Percentiles rank a stretch among this genome's conserved stretches.
phyloP scores from a whole-genome alignment of 176 grass and related monocot genomes.

The Aegilops sharonensis region DNA sequence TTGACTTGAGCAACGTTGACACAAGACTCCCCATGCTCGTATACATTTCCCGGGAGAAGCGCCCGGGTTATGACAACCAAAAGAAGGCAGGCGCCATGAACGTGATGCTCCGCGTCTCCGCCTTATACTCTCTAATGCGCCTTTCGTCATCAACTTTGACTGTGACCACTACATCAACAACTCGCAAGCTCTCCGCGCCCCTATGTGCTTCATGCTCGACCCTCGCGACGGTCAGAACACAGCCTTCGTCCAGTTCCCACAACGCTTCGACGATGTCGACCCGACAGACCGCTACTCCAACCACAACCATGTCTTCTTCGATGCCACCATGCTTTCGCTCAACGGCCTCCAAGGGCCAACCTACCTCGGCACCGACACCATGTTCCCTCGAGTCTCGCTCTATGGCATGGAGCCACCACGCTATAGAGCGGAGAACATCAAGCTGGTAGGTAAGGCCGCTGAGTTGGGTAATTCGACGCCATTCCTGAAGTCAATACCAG shows the following conservation, averaged over 20 bases:
- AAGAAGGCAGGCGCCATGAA: conserved; percentile 60
- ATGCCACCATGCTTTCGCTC: conserved; percentile 90
- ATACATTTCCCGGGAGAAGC: conserved; percentile 40
- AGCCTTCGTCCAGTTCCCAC: conserved; percentile 82
- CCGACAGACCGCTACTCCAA: conserved; percentile 84
- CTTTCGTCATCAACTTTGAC: conserved; percentile 53
- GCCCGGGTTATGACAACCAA: conserved; percentile 26
- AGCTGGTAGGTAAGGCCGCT: neutral
- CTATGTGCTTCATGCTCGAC: conserved; percentile 49
- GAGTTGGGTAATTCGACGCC: conserved; percentile 19
- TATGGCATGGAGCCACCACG: conserved; percentile 32
- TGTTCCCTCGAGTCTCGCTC: conserved; percentile 34
- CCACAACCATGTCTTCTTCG: conserved; percentile 95
- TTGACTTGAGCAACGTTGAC: conserved; percentile 38
- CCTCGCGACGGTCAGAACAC: conserved; percentile 47
- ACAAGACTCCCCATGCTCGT: conserved; percentile 42
- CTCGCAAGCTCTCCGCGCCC: neutral
- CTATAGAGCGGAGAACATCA: neutral
- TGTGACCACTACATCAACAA: conserved; percentile 55
- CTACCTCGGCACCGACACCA: conserved; percentile 39
- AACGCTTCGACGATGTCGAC: conserved; percentile 80
- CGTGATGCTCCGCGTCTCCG: conserved; percentile 33
- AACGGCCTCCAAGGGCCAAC: conserved; percentile 61
- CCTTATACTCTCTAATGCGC: conserved; percentile 45
- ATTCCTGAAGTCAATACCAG: neutral